Conservation (phyloP, 169 alveolate species). For the Plasmodium fragile region DNA sequence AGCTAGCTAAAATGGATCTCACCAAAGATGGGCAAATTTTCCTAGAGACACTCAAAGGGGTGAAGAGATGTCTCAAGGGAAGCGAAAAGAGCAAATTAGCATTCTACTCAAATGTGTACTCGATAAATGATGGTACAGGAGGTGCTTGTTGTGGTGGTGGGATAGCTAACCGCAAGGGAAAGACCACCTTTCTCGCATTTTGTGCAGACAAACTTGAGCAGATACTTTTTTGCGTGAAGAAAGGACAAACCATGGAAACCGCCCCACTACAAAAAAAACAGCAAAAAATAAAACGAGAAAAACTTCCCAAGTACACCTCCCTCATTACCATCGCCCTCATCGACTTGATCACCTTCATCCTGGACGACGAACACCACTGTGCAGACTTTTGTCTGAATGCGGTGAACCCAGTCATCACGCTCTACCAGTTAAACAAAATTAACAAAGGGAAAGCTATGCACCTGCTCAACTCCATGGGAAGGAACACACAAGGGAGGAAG, state of each 20-base stretch:
- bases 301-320: not conserved
- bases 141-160: not conserved
- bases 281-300: not conserved
- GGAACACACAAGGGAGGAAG: constrained; percentile 2
- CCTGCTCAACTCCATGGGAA: constrained; percentile 1
- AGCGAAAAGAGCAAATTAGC: not conserved
- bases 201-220: not conserved
- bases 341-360: constrained; percentile 15
- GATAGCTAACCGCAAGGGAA: not conserved
- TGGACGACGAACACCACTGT: not conserved
- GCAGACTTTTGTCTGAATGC: constrained; percentile 39
- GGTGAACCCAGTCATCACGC: constrained; percentile 18
- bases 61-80: not conserved
- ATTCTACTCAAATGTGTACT: not conserved
- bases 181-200: constrained; percentile 13
- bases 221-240: constrained; percentile 1
- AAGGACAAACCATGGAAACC: not conserved
- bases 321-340: not conserved
- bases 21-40: not conserved
- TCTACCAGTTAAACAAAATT: constrained; percentile 10
- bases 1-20: constrained; percentile 15
- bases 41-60: not conserved
- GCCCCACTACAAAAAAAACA: too few relatives aligned
- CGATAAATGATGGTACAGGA: not conserved
- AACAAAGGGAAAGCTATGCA: not conserved